Base-by-base conservation (phyloP, 352 stramenopile genomes). In the Aphanomyces cochlioides region DNA sequence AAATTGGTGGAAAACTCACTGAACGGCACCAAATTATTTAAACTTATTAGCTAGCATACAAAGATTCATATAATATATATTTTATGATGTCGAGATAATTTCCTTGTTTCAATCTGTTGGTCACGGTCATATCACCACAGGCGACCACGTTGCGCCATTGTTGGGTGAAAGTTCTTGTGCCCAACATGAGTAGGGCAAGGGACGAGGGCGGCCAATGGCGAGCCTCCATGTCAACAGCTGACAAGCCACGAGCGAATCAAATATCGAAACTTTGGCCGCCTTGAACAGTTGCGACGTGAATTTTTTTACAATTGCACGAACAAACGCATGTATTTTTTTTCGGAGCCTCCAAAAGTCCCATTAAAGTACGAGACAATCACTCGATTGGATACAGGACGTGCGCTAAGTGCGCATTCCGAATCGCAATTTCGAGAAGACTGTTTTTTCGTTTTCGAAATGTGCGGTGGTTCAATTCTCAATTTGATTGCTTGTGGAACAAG, bases 381-480 rank as follows among this genome's bases (percentile, higher is more conserved):
- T 36, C 50, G 50, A 19, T 58, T 58, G 17, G 50, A 58, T 58
- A 58, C 19, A 58, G 50, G 19, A 1, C 50, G 50, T 19, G 28
- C 28, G 28, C 28, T 28, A 28, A 28, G 28, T 28, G 28, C 28
- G 8, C 50, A 40, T 61, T 61, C 54, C 54, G 36, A 61, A 61
- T 61, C 54, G 54, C 54, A 61, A 61, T 39, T 61, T 61, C 28
- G 15, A 61, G 54, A 61, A 61, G n/a, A 41, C 19, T 28, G 28
- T 28, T 28, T 28, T 28, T 28, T 28, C 28, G 28, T 28, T 13
- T 70, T 70, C 64, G 48, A 70, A 63, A 47, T 61, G 19, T 53
- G 12, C 37, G 64, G 43, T 50, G 10, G 54, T 41, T 70, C 54
- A 70, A 64, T 61, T 70, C 53, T 21, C 15, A 70, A 70, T 70